These are phyloP conservation scores for Pseudoturritis turrita DNA, from an alignment of 345 rosid genomes.

Conservation along the genomic window DNA sequence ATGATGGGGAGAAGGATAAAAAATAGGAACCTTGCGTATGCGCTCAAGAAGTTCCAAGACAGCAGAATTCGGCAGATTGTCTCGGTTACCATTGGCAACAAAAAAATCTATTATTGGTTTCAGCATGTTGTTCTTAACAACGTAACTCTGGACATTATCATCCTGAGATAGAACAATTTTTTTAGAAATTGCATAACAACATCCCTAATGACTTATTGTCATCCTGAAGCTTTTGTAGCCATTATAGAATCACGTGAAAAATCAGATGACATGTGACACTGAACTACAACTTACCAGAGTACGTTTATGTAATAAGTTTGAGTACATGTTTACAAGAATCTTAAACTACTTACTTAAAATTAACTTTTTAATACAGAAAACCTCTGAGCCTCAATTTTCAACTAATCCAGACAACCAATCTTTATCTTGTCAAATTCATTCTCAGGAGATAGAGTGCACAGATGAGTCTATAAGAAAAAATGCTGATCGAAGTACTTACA, in stretches of 20 bases:
- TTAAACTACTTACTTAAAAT: not conserved
- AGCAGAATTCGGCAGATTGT: constrained; percentile 71
- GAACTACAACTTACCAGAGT: not conserved
- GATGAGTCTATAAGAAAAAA: not conserved
- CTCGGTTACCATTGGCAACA: constrained; percentile 61
- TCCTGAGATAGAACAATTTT: constrained; percentile 49
- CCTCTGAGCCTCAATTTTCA: not conserved
- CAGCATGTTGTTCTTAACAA: constrained; percentile 74
- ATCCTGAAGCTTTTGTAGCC: not conserved
- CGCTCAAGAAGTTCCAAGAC: constrained; percentile 78
- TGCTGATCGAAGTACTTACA: constrained; percentile 43
- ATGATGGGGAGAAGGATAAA: not conserved
- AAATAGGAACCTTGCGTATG: constrained; percentile 66
- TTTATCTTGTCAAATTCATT: not conserved
- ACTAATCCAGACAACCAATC: not conserved
- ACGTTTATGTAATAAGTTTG: not conserved
- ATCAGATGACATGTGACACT: constrained; percentile 4
- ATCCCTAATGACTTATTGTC: not conserved
- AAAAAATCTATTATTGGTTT: constrained; percentile 74
- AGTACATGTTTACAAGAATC: constrained; percentile 2
- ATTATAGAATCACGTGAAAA: not conserved
- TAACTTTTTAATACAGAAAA: not conserved
- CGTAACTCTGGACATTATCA: constrained; percentile 63
- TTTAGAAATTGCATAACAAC: not conserved
- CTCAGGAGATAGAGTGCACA: constrained; percentile 1